These are phyloP conservation scores for Tagetes erecta DNA, from an alignment of 129 eudicot genomes.

Conservation along the genomic window DNA sequence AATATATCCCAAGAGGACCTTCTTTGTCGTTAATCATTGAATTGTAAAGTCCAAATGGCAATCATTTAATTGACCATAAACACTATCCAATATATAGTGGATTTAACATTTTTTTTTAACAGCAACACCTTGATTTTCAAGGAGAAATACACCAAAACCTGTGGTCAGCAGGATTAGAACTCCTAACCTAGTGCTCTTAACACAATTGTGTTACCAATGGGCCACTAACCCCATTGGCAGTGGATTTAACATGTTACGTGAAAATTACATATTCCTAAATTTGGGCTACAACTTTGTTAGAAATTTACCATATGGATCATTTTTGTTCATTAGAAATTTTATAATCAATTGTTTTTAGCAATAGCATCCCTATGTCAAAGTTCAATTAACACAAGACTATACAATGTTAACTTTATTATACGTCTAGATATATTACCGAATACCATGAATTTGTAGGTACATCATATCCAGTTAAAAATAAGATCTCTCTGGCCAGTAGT, in stretches of 20 bases:
- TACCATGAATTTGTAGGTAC: too few species aligned
- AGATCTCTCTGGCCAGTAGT: too few species aligned
- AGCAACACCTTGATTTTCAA: too few species aligned
- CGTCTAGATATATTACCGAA: background rate
- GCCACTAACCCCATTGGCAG: background rate
- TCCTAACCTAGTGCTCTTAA: too few species aligned
- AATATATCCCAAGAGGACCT: too few species aligned
- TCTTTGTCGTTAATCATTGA: background rate
- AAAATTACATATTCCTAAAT: slow-evolving; percentile 29
- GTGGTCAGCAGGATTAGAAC: too few species aligned
- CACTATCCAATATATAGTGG: background rate
- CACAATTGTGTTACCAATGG: too few species aligned
- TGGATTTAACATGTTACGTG: slow-evolving; percentile 29
- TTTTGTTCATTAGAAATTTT: too few species aligned
- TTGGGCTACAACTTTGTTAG: slow-evolving; percentile 12
- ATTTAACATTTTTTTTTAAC: slow-evolving; percentile 12
- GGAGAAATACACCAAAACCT: too few species aligned
- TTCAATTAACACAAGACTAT: background rate
- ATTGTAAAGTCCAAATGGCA: slow-evolving; percentile 3
- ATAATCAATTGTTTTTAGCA: too few species aligned
- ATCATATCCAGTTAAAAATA: too few species aligned
- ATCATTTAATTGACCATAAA: slow-evolving; percentile 4
- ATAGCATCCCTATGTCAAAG: background rate
- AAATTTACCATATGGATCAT: background rate
- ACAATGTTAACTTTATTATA: background rate